Percentiles rank a stretch among this genome's conserved stretches.
Evolutionary conservation across 257 asterid genomes (phyloP).

Genomic region (Jacaranda mimosifolia): DNA sequence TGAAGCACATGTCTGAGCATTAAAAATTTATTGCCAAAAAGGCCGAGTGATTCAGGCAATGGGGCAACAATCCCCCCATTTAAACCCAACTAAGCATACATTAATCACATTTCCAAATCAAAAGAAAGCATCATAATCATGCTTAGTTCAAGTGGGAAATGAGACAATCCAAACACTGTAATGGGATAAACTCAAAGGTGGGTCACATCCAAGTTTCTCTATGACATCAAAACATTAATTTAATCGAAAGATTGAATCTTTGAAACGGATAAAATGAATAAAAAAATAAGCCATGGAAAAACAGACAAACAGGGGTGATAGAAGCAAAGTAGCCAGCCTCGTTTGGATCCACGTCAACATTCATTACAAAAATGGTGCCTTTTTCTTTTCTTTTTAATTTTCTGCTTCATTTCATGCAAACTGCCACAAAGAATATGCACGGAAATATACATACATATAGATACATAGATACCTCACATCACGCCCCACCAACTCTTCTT

Average conservation of each 20-base stretch:
- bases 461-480: conserved; percentile 47
- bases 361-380: conserved; percentile 49
- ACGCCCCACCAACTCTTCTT: conserved; percentile 55
- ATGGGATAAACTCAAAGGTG: conserved; percentile 49
- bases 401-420: conserved; percentile 56
- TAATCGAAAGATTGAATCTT: conserved; percentile 50
- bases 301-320: conserved; percentile 57
- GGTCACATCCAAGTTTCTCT: conserved; percentile 32
- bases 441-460: conserved; percentile 30
- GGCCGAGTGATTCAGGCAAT: conserved; percentile 33
- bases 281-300: conserved; percentile 28
- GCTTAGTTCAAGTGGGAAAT: conserved; percentile 37
- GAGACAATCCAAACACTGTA: conserved; percentile 43
- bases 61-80: conserved; percentile 36
- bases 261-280: conserved; percentile 48
- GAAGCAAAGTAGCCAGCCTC: conserved; percentile 59
- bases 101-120: conserved; percentile 24
- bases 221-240: conserved; percentile 27
- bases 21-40: not conserved
- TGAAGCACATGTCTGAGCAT: conserved; percentile 29
- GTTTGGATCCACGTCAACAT: conserved; percentile 80
- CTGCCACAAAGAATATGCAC: conserved; percentile 39
- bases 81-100: conserved; percentile 31
- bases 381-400: conserved; percentile 28
- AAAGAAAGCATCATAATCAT: conserved; percentile 2